Base-by-base conservation (phyloP, 768 basidiomycete species). In the Russula sp. region DNA sequence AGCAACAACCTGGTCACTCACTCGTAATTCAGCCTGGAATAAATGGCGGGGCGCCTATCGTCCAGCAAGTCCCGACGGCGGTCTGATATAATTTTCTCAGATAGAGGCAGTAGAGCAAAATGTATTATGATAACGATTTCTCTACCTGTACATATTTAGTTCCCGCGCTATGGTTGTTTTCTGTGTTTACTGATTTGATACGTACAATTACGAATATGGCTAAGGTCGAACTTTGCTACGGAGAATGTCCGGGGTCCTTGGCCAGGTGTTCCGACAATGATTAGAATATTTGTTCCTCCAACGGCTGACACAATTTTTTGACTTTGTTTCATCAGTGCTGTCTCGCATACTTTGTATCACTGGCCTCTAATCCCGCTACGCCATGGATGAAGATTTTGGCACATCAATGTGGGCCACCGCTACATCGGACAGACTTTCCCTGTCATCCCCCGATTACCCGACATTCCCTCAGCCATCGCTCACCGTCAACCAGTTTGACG, bases 341-440 rank as follows among this genome's bases (percentile, higher is more conserved):
- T 48, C 52, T 24, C 22, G 22, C 22, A 34, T 49, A 36, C 50
- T 30, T 32, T 7, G 55, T 6, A 22, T 48, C 22, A 24, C 46
- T n/a, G 11, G 22, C 10, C 49, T 60, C 30, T 13, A 44, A 53
- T 20, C 34, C 4, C 54, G 46, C n/a, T 36, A 52, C 48, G 26
- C 54, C 38, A 86, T 89, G 85, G 86, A 88, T 71, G 89, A 89
- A 74, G 89, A 90, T 70, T 74, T 90, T 71, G 86, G 84, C 57
- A 79, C 89, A 57, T 86, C 88, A 16, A 86, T 92, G 40, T 92
- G 90, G 90, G 85, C 83, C 44, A 75, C 79, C 8, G 77, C 77
- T 49, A 80, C 56, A 28, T 32, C 61, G 14, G 48, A 26, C 36
- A 38, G 30, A 18, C n/a, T 44, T 26, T 28, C 66, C n/a, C 26